Evolutionary conservation across 2,329 filamentous ascomycete species (phyloP), one percentile per base, ranked within the genome.

Genomic region (Beauveria australis): DNA sequence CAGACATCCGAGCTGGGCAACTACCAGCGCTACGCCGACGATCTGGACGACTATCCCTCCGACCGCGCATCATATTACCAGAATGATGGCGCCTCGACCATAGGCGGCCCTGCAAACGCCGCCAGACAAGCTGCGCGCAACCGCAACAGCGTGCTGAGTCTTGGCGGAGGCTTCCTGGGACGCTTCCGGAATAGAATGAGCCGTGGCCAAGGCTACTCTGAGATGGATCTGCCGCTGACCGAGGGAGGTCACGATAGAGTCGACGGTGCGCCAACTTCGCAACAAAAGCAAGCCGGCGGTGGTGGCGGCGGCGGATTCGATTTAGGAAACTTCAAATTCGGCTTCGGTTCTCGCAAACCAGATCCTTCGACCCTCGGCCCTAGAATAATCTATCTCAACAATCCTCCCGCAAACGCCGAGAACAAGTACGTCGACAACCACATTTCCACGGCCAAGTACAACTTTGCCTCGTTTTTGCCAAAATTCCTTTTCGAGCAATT

Each of bases 401-500:
- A 99, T 71, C 89, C 92, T 4, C 91, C 93, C 2, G 92, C 92
- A 58, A 99, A 99, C 73, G 83, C 88, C 49, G 81, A 81, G 55
- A 93, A 92, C 78, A 96, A 93, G 74, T 97, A 94, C 74, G 84
- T 92, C 71, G 90, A 96, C 81, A 99, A 99, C 72, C 92, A 97
- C 74, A 89, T 99, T 64, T 97, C 93, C 47, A 99, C 94, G 6
- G 89, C 94, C 64, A 99, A 99, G 76, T 99, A 99, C 83, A 99
- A 97, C 73, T 69, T 91, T 70, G 81, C 90, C 59, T 96, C 92
- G 22, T 99, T 99, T 74, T 72, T 97, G 19, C 94, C 94, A 55
- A 99, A 99, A 75, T 99, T 99, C 76, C 80, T 99, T 61, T 92
- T 93, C 73, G 94, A 99, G 74, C 94, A 99, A 73, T 99, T 99